Base-by-base conservation (phyloP, 108 stramenopile species). In the Cyclotella distinguenda region DNA sequence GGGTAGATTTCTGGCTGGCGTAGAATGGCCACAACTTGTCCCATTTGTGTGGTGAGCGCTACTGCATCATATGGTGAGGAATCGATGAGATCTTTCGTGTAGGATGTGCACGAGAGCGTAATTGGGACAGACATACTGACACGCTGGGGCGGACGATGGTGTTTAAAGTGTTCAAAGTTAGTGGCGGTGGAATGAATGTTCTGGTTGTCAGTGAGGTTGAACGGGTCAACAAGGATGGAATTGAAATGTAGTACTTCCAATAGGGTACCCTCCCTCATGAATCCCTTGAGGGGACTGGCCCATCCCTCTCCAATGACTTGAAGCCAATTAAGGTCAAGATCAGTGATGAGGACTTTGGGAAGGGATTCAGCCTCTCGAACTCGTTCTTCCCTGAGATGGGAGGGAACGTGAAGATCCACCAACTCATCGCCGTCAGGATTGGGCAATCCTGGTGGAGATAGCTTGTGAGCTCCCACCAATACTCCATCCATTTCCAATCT, bases 261-360 rank as follows among this genome's bases (percentile, higher is more conserved):
- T 56, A 98, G 67, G 19, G 90, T 89, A 26, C 96, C 96, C 76
- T 98, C 96, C n/a, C 97, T 65, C 97, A 98, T 98, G 78, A 98
- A 98, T 65, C 97, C 97, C 74, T 84, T 93, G 56, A 98, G 86
- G 11, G 97, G 97, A n/a, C 86, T 73, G 4, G 97, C 97, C 97
- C 97, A 98, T 9, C 97, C 97, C 73, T 98, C 97, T 27, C 95
- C 96, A 76, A 98, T 87, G 47, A 91, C 91, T 68, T 98, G 94
- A 43, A 95, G 78, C 97, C 97, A 98, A 68, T 97, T 98, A 60
- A 98, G 65, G 78, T 98, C 97, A 77, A 98, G 91, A 79, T 98
- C 96, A 8, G 90, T 94, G 34, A 98, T 77, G n/a, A 96, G 80
- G 8, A 95, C 96, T 74, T 96, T 94, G 39, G 97, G 97, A 23